A percentile compares a stretch with the other conserved stretches of the same genome.
Evolutionary conservation across 192 early-diverging fungal species (phyloP).

Genomic region (Obelidium mucronatum): DNA sequence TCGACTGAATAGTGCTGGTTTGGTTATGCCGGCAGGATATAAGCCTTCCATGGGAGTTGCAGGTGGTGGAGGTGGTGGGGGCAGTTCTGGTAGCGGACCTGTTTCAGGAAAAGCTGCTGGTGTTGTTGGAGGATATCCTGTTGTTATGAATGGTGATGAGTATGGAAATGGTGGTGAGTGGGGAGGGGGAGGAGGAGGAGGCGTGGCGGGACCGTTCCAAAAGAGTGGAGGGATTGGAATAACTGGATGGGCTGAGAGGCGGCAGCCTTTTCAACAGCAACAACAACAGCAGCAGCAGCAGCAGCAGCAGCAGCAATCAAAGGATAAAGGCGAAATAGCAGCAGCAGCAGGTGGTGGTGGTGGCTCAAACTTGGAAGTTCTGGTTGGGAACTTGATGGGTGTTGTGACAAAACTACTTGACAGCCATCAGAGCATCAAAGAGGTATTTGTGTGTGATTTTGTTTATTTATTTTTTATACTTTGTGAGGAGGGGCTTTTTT

Average conservation of each 20-base stretch:
- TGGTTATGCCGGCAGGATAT: constrained; percentile 10
- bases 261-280: neutral
- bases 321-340: no score
- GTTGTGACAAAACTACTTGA: constrained; percentile 20
- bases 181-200: neutral
- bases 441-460: constrained; percentile 8
- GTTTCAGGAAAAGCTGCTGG: neutral
- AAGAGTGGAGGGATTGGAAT: neutral
- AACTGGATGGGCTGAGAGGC: neutral
- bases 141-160: neutral
- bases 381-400: constrained; percentile 15
- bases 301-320: neutral
- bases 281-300: neutral
- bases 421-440: constrained; percentile 21
- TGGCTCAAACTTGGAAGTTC: neutral
- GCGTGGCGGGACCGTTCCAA: neutral
- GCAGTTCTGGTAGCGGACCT: neutral
- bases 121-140: no score
- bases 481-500: no score
- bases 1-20: constrained; percentile 23
- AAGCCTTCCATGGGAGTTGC: neutral
- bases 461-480: neutral
- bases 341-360: neutral
- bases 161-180: neutral
- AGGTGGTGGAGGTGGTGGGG: neutral